Evolutionary conservation across 768 basidiomycete genomes (phyloP).

Genomic region (Thelephora aurantiotincta): DNA sequence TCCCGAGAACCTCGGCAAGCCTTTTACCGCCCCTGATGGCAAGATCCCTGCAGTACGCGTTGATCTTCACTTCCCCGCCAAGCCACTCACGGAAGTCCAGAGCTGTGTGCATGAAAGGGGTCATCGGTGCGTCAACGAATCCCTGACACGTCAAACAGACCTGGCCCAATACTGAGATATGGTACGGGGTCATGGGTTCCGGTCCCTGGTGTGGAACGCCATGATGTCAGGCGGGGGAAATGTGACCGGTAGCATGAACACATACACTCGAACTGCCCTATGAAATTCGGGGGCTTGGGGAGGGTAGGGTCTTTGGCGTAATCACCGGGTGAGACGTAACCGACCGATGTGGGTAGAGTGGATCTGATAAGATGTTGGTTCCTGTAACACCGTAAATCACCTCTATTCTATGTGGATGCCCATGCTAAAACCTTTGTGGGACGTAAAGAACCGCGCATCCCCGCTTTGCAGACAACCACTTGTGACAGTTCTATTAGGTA

Average conservation of each 20-base stretch:
- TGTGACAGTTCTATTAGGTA: conserved; percentile 58
- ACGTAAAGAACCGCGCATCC: conserved; percentile 62
- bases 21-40: conserved; percentile 51
- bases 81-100: conserved; percentile 58
- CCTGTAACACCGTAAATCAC: conserved; percentile 18
- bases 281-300: conserved; percentile 23
- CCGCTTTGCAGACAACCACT: conserved; percentile 70
- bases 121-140: not conserved
- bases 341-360: conserved; percentile 39
- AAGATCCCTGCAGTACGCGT: conserved; percentile 51
- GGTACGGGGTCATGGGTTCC: conserved; percentile 46
- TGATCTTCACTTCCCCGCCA: conserved; percentile 66
- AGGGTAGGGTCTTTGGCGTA: conserved; percentile 11
- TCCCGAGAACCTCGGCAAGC: conserved; percentile 47
- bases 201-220: conserved; percentile 29
- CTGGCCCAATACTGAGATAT: conserved; percentile 37
- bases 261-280: conserved; percentile 37
- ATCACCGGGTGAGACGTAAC: conserved; percentile 35
- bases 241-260: conserved; percentile 8
- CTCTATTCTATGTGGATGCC: not conserved
- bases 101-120: conserved; percentile 24
- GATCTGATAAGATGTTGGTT: conserved; percentile 52
- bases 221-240: not conserved
- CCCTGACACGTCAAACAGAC: conserved; percentile 17
- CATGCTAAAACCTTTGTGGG: conserved; percentile 34